Conservation (phyloP, 225 moss, liverwort and hornwort species). For the Pseudoscleropodium purum region DNA sequence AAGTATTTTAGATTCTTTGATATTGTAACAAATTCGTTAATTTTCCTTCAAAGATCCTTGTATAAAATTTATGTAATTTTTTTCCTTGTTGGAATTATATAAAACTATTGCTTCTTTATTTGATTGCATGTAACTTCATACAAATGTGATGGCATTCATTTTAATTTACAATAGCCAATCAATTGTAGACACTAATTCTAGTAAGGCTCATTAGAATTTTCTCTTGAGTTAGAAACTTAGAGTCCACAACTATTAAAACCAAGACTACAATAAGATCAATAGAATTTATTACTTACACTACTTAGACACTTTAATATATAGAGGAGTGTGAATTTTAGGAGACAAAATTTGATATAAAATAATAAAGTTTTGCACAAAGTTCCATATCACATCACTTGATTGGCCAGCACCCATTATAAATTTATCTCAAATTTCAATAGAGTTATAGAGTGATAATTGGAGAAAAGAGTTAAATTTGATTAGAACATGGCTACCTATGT, state of each 20-base stretch:
- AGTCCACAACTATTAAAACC: background rate
- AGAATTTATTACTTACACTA: background rate
- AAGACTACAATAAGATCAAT: too few species aligned
- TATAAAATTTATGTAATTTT: background rate
- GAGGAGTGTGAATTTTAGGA: background rate
- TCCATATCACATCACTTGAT: background rate
- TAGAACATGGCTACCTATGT: too few species aligned
- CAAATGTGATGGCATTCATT: background rate
- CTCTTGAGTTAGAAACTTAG: too few species aligned
- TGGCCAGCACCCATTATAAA: accelerated
- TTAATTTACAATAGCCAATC: background rate
- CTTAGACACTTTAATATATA: background rate
- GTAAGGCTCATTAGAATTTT: background rate
- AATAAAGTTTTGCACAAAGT: background rate
- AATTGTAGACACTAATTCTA: accelerated
- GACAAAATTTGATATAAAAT: background rate
- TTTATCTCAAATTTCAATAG: background rate
- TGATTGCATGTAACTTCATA: too few species aligned
- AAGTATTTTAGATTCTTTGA: too few species aligned
- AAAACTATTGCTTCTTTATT: background rate
- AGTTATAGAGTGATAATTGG: background rate
- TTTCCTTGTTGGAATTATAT: accelerated
- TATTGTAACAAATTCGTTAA: too few species aligned
- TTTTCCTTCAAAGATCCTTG: accelerated
- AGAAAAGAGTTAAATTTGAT: background rate